phyloP scores from a whole-genome alignment of 495 filamentous ascomycete genomes.

The Parathielavia appendiculata region DNA sequence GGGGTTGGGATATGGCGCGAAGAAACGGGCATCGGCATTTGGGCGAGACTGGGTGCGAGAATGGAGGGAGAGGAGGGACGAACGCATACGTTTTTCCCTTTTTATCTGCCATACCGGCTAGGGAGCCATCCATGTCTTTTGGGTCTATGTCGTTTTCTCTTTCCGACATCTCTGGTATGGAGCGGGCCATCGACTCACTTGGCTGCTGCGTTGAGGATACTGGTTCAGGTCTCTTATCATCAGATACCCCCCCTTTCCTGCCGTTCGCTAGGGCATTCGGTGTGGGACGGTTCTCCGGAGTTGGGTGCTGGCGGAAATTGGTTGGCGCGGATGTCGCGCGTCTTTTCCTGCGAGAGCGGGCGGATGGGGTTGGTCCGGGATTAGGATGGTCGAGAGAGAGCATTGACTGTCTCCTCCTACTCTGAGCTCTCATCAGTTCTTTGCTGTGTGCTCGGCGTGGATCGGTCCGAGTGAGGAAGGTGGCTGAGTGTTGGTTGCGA shows the following conservation, averaged over 20 bases:
- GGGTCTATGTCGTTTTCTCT: constrained; percentile 16
- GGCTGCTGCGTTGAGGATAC: constrained; percentile 21
- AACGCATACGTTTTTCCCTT: constrained; percentile 4
- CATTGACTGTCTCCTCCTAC: background rate
- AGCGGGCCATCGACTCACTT: constrained; percentile 19
- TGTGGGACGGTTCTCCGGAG: constrained; percentile 7
- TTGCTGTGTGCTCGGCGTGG: no score
- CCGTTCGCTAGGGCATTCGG: constrained; percentile 11
- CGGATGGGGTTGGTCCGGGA: background rate
- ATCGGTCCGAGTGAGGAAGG: no score
- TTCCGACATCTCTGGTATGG: constrained; percentile 15
- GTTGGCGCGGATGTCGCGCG: background rate
- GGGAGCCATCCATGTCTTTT: constrained; percentile 2
- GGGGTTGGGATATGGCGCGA: background rate
- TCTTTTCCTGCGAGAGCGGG: background rate
- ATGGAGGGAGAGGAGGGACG: background rate
- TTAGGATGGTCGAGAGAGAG: background rate
- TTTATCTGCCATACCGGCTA: background rate
- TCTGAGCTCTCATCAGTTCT: no score
- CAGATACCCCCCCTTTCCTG: constrained; percentile 14
- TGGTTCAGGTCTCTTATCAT: constrained; percentile 6
- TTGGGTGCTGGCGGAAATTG: constrained; percentile 4
- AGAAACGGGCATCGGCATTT: background rate
- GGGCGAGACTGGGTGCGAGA: background rate
- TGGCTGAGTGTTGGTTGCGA: no score